Percentiles rank a stretch among this genome's conserved stretches.
phyloP scores from a whole-genome alignment of 164 flowering plant genomes.

The Paratinospora sagittata region DNA sequence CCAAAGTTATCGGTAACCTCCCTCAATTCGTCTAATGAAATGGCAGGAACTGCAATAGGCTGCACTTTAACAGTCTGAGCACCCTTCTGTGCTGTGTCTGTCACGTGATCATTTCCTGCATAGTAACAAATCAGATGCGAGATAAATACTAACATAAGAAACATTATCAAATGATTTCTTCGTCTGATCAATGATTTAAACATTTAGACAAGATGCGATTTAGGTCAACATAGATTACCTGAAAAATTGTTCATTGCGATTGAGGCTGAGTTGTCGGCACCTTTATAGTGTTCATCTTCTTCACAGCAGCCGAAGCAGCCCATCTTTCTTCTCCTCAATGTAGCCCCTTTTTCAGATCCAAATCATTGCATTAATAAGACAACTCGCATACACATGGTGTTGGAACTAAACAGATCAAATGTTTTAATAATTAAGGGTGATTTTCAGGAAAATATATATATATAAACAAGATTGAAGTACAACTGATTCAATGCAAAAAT shows the following conservation, averaged over 20 bases:
- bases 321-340: conserved; percentile 31
- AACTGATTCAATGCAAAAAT: background rate
- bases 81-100: conserved; percentile 53
- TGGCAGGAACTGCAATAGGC: conserved; percentile 70
- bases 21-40: conserved; percentile 65
- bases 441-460: background rate
- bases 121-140: background rate
- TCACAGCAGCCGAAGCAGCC: conserved; percentile 70
- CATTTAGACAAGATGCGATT: background rate
- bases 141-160: background rate
- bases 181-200: background rate
- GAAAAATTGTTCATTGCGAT: conserved; percentile 33
- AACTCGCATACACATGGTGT: background rate
- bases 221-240: conserved; percentile 27
- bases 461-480: background rate
- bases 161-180: background rate
- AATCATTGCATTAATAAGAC: background rate
- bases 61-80: conserved; percentile 50
- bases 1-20: conserved; percentile 77
- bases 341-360: conserved; percentile 3
- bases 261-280: conserved; percentile 39
- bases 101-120: conserved; percentile 52
- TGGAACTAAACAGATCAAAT: background rate
- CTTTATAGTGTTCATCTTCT: conserved; percentile 48
- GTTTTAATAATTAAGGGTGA: background rate